Base-by-base conservation (phyloP, 805 yeast species). In the Candida methanosorbosa region DNA sequence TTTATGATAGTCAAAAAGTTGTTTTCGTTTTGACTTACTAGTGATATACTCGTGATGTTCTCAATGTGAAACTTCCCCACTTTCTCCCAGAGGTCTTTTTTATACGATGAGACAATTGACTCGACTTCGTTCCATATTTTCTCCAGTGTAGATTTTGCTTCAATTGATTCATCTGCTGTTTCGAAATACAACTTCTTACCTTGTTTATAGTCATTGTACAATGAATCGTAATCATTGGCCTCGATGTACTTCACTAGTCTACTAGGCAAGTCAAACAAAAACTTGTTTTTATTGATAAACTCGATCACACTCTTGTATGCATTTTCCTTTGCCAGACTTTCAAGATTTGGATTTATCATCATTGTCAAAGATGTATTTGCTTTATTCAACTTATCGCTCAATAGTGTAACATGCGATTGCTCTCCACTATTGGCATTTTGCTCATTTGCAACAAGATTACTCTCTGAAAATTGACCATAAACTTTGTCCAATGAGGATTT, bases 401-500 rank as follows among this genome's bases (percentile, higher is more conserved):
- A 6, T n/a, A 4, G 16, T 12, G 6, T 4, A n/a, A 29, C 13
- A 14, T 29, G 32, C 4, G 32, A 6, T 13, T 12, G 29, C 14
- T 26, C 13, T 26, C 5, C 11, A 8, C 11, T 8, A 11, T 8
- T 8, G 11, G 8, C 11, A 11, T 8, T 9, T 21, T 21, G 23
- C 11, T 14, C 4, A n/a, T 12, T 26, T 5, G 27, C 15, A 6
- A 19, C 23, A 12, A 36, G 33, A 23, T 43, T 43, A 18, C 50
- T 50, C 20, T 47, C 46, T 21, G 65, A 58, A 44, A 79, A 74
- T 41, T 73, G 77, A 16, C 55, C 60, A 40, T 75, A 70, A 4
- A 80, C 75, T 19, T 67, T 66, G 48, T 81, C 88, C 25, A 82
- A 56, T 4, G 73, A 62, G 18, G 79, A 71, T 47, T 82, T 82